Base-by-base conservation (phyloP, 2,329 filamentous ascomycete species). In the Verticillium zaregamsianum region DNA sequence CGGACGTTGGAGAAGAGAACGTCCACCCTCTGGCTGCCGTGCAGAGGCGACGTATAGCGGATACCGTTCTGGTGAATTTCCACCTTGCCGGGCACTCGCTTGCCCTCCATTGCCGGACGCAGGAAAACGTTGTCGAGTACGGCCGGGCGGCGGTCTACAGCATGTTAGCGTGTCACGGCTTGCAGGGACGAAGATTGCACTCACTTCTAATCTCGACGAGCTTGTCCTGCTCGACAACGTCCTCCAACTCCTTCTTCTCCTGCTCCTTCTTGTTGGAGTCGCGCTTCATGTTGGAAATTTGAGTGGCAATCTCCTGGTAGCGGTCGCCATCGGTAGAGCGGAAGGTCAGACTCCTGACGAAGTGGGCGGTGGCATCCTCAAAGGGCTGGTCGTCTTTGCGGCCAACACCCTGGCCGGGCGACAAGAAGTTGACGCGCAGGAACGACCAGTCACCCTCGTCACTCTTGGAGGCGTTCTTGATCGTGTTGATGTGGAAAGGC, bases 1-100 rank as follows among this genome's bases (percentile, higher is more conserved):
- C 96, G 96, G 74, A 99, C 92, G 78, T 99, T 99, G 79, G 92
- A 96, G 82, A 99, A 99, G 1, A 99, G 85, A 59, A 99, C 88
- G 70, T 99, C 95, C 57, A 99, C 92, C 69, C 90, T 86, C 68
- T 95, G 90, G 67, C 92, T 90, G 25, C 88, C 88, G 74, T 90
- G 88, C 66, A 96, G 80, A 59, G 91, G 87, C 59, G 92, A 91
- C 79, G 94, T 84, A 75, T 99, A 99, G 64, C 95, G 91, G 62
- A 99, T 90, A 93, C 95, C 95, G 70, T 99, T 99, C 72, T 98
- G 93, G 77, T 99, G 95, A 58, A 99, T 97, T 77, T 98, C 94
- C 45, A 99, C 89, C 73, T 95, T 93, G 71, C 95, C 95, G 55
- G 95, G 91, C 33, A 99, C 92, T 70, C 95, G 92, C 79, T 99